These are phyloP conservation scores for Abelmoschus esculentus DNA, from an alignment of 345 rosid species.

Conservation along the genomic window DNA sequence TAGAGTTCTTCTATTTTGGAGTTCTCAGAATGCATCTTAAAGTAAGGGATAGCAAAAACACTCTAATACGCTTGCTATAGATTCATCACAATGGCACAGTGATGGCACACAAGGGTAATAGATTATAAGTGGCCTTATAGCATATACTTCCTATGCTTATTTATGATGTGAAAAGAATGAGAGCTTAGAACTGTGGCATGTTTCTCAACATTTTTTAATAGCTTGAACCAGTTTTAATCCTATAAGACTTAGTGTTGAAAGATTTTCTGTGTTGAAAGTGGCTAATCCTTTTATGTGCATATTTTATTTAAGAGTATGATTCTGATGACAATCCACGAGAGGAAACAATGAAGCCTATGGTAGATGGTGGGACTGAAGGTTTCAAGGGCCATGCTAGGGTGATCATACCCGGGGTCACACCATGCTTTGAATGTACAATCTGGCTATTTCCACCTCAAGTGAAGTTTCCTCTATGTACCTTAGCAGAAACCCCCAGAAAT, in stretches of 20 bases:
- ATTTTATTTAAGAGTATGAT: constrained; percentile 53
- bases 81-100: neutral
- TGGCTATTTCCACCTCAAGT: constrained; percentile 99
- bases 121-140: neutral
- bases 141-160: neutral
- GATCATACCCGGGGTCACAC: constrained; percentile 78
- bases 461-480: constrained; percentile 93
- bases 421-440: constrained; percentile 92
- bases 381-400: constrained; percentile 99
- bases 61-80: neutral
- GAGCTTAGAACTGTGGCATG: neutral
- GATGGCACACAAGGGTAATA: neutral
- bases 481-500: constrained; percentile 96
- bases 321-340: constrained; percentile 62
- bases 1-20: neutral
- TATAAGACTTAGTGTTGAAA: neutral
- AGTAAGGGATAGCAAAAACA: neutral
- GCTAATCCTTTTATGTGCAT: constrained; percentile 13
- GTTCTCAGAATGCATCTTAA: neutral
- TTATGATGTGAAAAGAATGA: neutral
- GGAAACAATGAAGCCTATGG: constrained; percentile 84
- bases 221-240: neutral
- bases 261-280: constrained; percentile 1
- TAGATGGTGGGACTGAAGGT: constrained; percentile 99
- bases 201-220: neutral